These are phyloP conservation scores for Cyberlindnera sargentensis DNA, from an alignment of 805 yeast species.

Conservation along the genomic window DNA sequence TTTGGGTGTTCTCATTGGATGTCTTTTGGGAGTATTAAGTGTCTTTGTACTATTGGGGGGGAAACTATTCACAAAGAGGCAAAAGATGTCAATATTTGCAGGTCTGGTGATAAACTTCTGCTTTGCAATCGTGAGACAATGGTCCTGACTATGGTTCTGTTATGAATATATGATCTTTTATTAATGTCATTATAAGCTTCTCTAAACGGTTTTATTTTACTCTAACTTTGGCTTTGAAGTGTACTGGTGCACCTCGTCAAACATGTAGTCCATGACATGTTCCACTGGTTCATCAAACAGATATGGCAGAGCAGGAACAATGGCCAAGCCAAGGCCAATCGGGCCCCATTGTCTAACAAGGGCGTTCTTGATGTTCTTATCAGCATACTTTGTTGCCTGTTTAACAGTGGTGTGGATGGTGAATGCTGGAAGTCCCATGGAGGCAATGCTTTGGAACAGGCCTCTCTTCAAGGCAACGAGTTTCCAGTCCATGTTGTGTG, in stretches of 20 bases:
- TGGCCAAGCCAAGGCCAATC: constrained; percentile 67
- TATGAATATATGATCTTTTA: neutral
- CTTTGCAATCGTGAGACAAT: constrained; percentile 49
- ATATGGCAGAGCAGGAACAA: constrained; percentile 73
- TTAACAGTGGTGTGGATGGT: constrained; percentile 74
- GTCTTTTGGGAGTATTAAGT: constrained; percentile 67
- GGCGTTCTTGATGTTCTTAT: constrained; percentile 43
- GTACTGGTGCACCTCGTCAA: constrained; percentile 41
- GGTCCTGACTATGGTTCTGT: constrained; percentile 11
- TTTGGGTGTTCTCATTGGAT: constrained; percentile 66
- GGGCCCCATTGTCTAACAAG: constrained; percentile 62
- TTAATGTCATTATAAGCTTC: neutral
- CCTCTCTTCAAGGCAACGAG: constrained; percentile 61
- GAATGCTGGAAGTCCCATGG: constrained; percentile 83
- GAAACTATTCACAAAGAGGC: constrained; percentile 50
- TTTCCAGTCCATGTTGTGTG: constrained; percentile 55
- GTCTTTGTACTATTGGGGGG: constrained; percentile 61
- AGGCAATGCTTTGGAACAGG: constrained; percentile 73
- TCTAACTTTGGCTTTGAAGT: constrained; percentile 4
- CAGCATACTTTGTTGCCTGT: constrained; percentile 55
- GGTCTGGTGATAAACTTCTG: constrained; percentile 66
- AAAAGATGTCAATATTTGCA: constrained; percentile 58
- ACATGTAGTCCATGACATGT: constrained; percentile 52
- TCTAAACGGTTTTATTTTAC: constrained; percentile 3
- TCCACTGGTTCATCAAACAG: constrained; percentile 82